Evolutionary conservation across 345 rosid genomes (phyloP).

Genomic region (Raphanus raphanistrum): DNA sequence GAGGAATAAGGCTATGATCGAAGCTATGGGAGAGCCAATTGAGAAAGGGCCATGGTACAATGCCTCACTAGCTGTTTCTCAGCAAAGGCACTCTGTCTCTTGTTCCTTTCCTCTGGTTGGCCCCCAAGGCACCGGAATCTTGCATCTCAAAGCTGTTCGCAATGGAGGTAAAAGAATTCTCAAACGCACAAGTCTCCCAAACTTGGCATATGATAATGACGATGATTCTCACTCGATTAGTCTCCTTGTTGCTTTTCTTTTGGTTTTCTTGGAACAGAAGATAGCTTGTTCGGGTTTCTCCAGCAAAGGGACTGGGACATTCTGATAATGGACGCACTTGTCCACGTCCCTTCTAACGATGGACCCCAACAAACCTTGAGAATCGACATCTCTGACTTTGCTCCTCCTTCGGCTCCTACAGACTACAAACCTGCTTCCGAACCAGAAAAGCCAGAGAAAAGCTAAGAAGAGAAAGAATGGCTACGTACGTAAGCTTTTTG

Average conservation of each 20-base stretch:
- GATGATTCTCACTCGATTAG: too few species aligned
- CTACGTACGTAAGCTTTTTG: not conserved
- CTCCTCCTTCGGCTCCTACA: constrained; percentile 40
- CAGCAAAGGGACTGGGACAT: constrained; percentile 77
- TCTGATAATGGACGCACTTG: constrained; percentile 85
- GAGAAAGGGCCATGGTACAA: constrained; percentile 95
- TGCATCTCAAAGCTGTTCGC: constrained; percentile 85
- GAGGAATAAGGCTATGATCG: constrained; percentile 60
- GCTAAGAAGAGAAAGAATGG: constrained; percentile 26
- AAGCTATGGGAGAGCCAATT: constrained; percentile 89
- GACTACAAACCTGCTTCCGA: constrained; percentile 41
- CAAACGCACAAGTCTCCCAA: too few species aligned
- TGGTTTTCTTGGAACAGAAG: constrained; percentile 33
- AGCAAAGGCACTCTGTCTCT: constrained; percentile 79
- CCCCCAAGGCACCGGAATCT: constrained; percentile 50
- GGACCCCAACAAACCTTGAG: constrained; percentile 66
- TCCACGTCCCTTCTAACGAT: constrained; percentile 71
- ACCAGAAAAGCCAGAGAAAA: constrained; percentile 37
- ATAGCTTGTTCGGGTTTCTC: constrained; percentile 47
- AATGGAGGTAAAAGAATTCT: constrained; percentile 53
- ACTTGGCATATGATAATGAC: not conserved
- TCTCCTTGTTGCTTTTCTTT: too few species aligned
- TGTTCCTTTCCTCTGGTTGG: constrained; percentile 86
- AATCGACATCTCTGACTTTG: constrained; percentile 47
- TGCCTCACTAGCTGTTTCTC: constrained; percentile 94